Base-by-base conservation (phyloP, 1,284 basidiomycete genomes). In the Moniliophthora roreri region DNA sequence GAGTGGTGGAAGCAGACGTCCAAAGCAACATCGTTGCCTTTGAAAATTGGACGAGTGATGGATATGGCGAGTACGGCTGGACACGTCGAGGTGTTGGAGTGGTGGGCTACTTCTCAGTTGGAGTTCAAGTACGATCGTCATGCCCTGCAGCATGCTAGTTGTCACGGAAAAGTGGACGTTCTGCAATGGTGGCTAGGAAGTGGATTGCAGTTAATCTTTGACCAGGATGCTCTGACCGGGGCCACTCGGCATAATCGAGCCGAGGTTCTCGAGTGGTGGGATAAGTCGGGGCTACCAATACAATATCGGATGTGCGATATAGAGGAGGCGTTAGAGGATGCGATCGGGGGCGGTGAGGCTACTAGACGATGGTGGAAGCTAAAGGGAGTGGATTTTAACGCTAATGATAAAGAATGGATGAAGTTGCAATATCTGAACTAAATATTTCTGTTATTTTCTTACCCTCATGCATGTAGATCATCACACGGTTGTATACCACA, bases 201-300 rank as follows among this genome's bases (percentile, higher is more conserved):
- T 59, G 87, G 87, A 15, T 66, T 91, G 42, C 85, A 87, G 62
- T 72, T 92, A 54, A 78, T 84, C 38, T 93, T 88, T 65, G 89
- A 93, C 65, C 84, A 82, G 57, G 90, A 93, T 54, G 85, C 82
- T 8, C 72, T 93, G 52, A 81, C 80, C 4, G 85, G 87, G 32
- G 90, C 91, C 26, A 92, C 91, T 23, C 76, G 85, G 58, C 84
- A 91, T 66, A 89, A 91, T 59, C 78, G 85, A 38, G 83, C 86
- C n/a, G 86, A 88, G 60, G 87, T 90, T 20, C 71, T 93, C 26
- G 84, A 90, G 57, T 93, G 91, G 91, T 93, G 91, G 91, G 80
- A 89, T 57, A 79, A 80, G 59, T 87, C 82, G 50, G 84, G 84
- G 7, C 72, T 93, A 46, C 78, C 85, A 3, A 82, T 93, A 54